Percentiles rank a stretch among this genome's conserved stretches.
These are phyloP conservation scores for Ichthyophthirius multifiliis DNA, from an alignment of 169 alveolate species.

Conservation along the genomic window DNA sequence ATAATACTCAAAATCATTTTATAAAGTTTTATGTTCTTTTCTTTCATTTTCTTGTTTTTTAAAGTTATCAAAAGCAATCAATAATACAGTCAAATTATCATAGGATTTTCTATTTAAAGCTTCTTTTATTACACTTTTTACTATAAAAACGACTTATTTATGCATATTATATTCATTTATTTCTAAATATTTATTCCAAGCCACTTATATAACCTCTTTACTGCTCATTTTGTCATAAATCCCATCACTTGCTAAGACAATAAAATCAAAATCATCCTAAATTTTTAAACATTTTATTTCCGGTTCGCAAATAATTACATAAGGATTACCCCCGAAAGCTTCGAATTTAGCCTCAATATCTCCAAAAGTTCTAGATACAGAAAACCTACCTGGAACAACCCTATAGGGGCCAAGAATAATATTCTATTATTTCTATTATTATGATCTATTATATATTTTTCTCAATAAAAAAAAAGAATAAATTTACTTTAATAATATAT, in stretches of 20 bases:
- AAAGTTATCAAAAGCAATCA: constrained; percentile 54
- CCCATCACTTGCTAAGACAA: constrained; percentile 80
- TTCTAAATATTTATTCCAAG: constrained; percentile 38
- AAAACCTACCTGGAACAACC: constrained; percentile 77
- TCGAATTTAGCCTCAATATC: constrained; percentile 83
- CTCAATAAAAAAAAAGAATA: not conserved
- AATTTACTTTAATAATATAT: constrained; percentile 36
- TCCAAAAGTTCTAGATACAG: constrained; percentile 87
- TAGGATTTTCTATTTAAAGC: constrained; percentile 48
- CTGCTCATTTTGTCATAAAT: constrained; percentile 57
- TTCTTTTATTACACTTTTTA: constrained; percentile 51
- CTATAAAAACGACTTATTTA: constrained; percentile 24
- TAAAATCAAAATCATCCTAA: constrained; percentile 61
- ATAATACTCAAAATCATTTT: no score
- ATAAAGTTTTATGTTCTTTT: no score
- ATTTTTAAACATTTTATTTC: constrained; percentile 65
- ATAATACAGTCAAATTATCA: constrained; percentile 64
- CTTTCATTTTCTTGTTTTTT: no score
- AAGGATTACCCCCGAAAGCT: constrained; percentile 79
- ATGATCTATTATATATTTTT: not conserved
- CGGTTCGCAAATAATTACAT: constrained; percentile 82
- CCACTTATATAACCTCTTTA: constrained; percentile 50
- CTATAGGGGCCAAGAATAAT: constrained; percentile 63
- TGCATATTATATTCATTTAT: not conserved
- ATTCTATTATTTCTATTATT: not conserved